Base-by-base conservation (phyloP, 495 filamentous ascomycete species). In the Neurospora discreta region DNA sequence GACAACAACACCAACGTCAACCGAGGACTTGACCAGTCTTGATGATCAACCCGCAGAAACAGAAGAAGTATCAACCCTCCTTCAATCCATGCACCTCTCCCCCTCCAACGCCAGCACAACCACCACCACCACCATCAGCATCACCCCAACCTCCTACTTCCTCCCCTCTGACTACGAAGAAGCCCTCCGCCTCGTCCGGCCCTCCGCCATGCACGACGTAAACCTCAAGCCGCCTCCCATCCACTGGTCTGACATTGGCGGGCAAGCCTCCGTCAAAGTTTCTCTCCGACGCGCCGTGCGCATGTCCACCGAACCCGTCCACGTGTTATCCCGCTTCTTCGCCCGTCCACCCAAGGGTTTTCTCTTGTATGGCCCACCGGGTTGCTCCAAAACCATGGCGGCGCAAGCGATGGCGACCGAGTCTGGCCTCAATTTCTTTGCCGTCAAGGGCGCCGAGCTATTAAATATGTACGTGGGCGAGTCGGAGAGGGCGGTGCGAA, bases 391-490 rank as follows among this genome's bases (percentile, higher is more conserved):
- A 80, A 99, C 95, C 20, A 87, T 99, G 80, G 92, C 89, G 1
- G 95, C 95, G 1, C 93, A 97, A 76, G 95, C 95, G 46, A 88
- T 97, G 77, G 95, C 95, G 7, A 97, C 93, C 36, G 94, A 96
- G 78, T 90, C 92, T 26, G 92, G 93, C 3, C 87, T 96, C 74
- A 99, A 98, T 77, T 99, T 98, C 80, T 87, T 99, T 80, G 92
- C 94, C 30, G 92, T 99, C 42, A 97, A 97, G 82, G 95, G 95
- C n/a, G 92, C 93, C 39, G 95, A 99, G 80, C 87, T 99, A 3
- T 87, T 97, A 71, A 97, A 90, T 81, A 98, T 96, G 93, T 99
- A 98, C 81, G 94, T 99, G 30, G 95, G 95, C 70, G 95, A 99
- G 81, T 95, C 94, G 7, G 95, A 99, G 82, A 90, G 94, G 10